Evolutionary conservation across 345 rosid genomes (phyloP).

Genomic region (Acer yangbiense): DNA sequence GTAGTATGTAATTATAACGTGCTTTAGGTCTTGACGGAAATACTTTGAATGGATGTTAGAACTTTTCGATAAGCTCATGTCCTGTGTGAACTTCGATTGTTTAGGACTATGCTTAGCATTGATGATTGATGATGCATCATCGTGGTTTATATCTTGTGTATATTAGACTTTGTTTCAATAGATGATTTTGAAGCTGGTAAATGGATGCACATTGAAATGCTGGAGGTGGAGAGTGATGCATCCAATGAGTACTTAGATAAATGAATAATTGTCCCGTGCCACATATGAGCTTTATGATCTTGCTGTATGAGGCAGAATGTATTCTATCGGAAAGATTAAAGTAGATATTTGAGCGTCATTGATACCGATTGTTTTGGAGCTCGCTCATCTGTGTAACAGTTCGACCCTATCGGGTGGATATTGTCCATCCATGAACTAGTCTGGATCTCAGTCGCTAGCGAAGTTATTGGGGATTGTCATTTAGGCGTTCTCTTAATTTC

Average conservation of each 20-base stretch:
- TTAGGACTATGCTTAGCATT: not conserved
- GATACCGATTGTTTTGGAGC: no score
- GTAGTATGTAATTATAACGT: no score
- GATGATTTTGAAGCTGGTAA: not conserved
- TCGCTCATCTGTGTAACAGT: not conserved
- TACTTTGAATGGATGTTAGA: not conserved
- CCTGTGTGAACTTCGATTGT: not conserved
- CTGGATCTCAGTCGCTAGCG: not conserved
- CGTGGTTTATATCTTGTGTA: not conserved
- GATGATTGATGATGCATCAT: not conserved
- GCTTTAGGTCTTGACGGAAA: not conserved
- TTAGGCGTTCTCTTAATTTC: no score
- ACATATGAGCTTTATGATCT: no score
- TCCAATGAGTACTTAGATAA: not conserved
- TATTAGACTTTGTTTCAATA: not conserved
- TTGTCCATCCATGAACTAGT: not conserved
- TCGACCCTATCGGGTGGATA: not conserved
- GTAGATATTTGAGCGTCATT: no score
- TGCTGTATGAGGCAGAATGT: no score
- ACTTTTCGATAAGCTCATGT: not conserved
- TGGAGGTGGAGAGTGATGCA: not conserved
- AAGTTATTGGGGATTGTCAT: no score
- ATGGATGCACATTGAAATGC: not conserved
- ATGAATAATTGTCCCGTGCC: no score
- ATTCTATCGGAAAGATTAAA: no score